Evolutionary conservation across 331 rosid species (phyloP), one percentile per base, ranked within the genome.

Genomic region (Prunus yedoensis): DNA sequence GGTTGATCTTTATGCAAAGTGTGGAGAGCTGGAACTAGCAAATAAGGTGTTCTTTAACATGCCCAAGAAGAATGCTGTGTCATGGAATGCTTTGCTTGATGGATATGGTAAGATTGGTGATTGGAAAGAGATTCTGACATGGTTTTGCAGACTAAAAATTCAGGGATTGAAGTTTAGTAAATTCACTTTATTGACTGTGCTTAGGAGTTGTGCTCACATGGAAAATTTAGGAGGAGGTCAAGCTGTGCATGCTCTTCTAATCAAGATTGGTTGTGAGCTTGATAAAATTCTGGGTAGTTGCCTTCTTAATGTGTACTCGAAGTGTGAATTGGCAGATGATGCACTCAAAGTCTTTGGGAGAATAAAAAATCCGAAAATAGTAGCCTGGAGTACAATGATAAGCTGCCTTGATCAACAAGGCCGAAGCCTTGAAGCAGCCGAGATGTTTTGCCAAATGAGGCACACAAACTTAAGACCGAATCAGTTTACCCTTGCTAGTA

Each of bases 321-420:
- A 84, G 75, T 84, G 87, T 71, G 80, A 79, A 32, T 51, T 80
- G 77, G 86, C 84, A 46, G 52, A 9, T 53, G 87, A 88, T 78
- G 93, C 89, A 27, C 75, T 86, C 49, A 83, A 79, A 73, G 82
- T 86, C 13, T 88, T 88, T 74, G 52, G 18, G 46, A 68, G 59
- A 71, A 80, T 86, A 21, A 27, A 82, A 50, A 74, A 78, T 73
- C 93, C 89, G 51, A 90, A 88, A 80, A 82, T 86, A 49, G 90
- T 86, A 69, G 84, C 87, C 32, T 88, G 89, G 87, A 88, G 89
- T 88, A 83, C 90, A 32, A 84, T 88, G 82, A 84, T 88, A 27
- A 53, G 86, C 71, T 84, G 93, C 86, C 85, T 88, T 76, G 86
- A 86, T 78, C 85, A 84, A 71, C 90, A 86, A 76, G 86, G 87